These are phyloP conservation scores for Mucor ambiguus DNA, from an alignment of 371 early-diverging fungal species.

Conservation along the genomic window DNA sequence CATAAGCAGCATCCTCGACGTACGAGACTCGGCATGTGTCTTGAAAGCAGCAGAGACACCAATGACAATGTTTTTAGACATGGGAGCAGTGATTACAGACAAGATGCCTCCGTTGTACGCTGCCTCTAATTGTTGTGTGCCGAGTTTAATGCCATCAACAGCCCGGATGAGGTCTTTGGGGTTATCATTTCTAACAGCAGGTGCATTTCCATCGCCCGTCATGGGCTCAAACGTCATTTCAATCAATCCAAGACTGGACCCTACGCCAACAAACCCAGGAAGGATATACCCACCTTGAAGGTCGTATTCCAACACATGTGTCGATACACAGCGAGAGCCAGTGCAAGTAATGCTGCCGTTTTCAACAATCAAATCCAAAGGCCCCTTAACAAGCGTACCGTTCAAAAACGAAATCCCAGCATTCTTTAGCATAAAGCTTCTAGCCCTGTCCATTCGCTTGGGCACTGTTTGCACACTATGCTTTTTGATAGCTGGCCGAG, in stretches of 20 bases:
- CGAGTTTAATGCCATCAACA: conserved; percentile 59
- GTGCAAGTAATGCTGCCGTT: conserved; percentile 53
- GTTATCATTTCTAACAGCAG: conserved; percentile 19
- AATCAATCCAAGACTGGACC: conserved; percentile 53
- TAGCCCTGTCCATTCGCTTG: conserved; percentile 6
- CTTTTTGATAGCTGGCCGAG: neutral
- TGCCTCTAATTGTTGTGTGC: conserved; percentile 53
- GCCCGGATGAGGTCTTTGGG: conserved; percentile 40
- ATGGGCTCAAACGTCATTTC: conserved; percentile 54
- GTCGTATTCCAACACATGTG: conserved; percentile 24
- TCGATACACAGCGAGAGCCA: conserved; percentile 35
- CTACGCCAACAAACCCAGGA: conserved; percentile 50
- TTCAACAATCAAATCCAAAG: conserved; percentile 42
- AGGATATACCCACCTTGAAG: conserved; percentile 43
- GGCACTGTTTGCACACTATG: neutral
- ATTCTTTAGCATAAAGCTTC: conserved; percentile 40
- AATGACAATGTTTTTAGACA: conserved; percentile 37
- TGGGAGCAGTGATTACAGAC: conserved; percentile 52
- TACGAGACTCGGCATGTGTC: conserved; percentile 46
- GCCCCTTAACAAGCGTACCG: conserved; percentile 13
- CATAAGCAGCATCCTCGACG: neutral
- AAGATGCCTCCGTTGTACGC: conserved; percentile 64
- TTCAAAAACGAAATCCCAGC: conserved; percentile 36
- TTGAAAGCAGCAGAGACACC: conserved; percentile 57
- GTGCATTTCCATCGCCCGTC: conserved; percentile 52